Base-by-base conservation (phyloP, 352 stramenopile species). In the Elongisporangium senticosum region DNA sequence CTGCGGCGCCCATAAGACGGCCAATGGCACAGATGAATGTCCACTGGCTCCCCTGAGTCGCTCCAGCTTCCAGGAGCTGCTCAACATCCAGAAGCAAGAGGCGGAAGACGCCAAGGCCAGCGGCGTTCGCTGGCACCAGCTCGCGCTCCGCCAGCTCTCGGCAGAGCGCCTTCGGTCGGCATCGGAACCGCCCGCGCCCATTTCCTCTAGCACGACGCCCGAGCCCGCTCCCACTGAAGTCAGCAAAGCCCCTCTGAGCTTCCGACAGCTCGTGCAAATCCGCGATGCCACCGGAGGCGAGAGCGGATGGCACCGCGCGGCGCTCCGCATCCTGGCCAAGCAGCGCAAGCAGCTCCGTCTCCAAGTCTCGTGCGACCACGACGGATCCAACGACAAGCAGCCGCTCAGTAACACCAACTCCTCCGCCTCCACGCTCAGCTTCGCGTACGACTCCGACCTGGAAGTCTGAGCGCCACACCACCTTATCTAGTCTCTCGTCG, bases 61-160 rank as follows among this genome's bases (percentile, higher is more conserved):
- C 17, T 67, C 19, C 33, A 72, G 63, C 49, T 87, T 77, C 49
- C 61, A 58, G 11, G 52, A 86, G 51, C 68, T 88, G n/a, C 61
- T 67, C 0, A 23, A 75, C 17, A 53, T 82, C 39, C n/a, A 47
- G 19, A 63, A 58, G 15, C 28, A 58, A 19, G 54, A 56, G 40
- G 51, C 55, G 8, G 63, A 69, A 53, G 58, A 71, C 19, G 53
- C 7, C 3, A 24, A 50, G 11, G 49, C 15, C 33, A 49, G 62
- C 54, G 51, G 24, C 15, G 56, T 51, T 21, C 66, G 43, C 22
- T 84, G 69, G 69, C 68, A 78, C 49, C 63, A 61, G 21, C 54
- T 63, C 4, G 68, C 77, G 17, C 59, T 90, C 14, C 68, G 60
- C 7, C 62, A 58, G n/a, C 63, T 89, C 1, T 67, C 71, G 26